Percentiles rank a stretch among this genome's conserved stretches.
These are phyloP conservation scores for Geotrichum ghanense DNA, from an alignment of 805 yeast species.

Conservation along the genomic window DNA sequence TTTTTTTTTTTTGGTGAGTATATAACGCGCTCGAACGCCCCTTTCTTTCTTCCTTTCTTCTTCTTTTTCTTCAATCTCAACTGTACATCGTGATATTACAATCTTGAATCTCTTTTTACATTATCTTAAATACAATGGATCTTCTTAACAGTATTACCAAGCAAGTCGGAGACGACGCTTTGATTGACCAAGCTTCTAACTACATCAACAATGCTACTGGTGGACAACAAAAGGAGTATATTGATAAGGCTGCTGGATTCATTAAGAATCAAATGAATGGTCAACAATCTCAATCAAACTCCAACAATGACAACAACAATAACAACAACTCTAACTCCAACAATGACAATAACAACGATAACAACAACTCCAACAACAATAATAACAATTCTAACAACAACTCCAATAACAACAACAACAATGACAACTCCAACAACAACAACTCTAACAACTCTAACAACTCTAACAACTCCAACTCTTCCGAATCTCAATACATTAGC, in stretches of 20 bases:
- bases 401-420: no score
- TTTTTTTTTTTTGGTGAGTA: no score
- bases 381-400: slow-evolving; percentile 7
- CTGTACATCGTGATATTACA: no score
- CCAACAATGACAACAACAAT: background rate
- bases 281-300: no score
- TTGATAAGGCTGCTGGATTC: background rate
- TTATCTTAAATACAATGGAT: background rate
- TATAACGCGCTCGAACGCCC: no score
- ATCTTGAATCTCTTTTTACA: no score
- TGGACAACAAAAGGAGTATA: background rate
- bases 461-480: slow-evolving; percentile 6
- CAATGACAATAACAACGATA: slow-evolving; percentile 8
- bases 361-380: slow-evolving; percentile 8
- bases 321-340: slow-evolving; percentile 4
- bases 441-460: slow-evolving; percentile 7
- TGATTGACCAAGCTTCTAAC: background rate
- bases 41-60: no score
- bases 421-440: slow-evolving; percentile 8
- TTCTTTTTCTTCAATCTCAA: no score
- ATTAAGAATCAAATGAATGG: background rate
- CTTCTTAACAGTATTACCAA: background rate
- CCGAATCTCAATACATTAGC: slow-evolving; percentile 22
- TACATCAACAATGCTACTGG: slow-evolving; percentile 1
- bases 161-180: background rate